Base-by-base conservation (phyloP, 495 filamentous ascomycete genomes). In the Mytilinidion resinicola region DNA sequence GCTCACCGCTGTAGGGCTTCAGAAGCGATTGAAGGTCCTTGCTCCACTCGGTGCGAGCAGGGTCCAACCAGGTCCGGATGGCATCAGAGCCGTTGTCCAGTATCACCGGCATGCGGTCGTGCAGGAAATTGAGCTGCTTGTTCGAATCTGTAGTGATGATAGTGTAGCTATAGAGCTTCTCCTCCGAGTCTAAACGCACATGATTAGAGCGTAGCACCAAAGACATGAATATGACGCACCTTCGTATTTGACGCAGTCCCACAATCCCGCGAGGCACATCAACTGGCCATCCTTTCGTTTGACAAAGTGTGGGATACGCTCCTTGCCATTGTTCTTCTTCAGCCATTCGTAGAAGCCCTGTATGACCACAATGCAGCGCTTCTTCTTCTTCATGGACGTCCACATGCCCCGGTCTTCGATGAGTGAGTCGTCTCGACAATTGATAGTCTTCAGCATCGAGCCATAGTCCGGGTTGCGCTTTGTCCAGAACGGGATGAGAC, bases 321-420 rank as follows among this genome's bases (percentile, higher is more conserved):
- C 84, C 63, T 89, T 92, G 0, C 83, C 78, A 0, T 82, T 83
- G 30, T 83, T 80, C 65, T 89, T 89, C 70, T 93, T 90, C 52
- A 93, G 71, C 93, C 93, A 98, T 71, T 98, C 93, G 70, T 92
- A 98, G 72, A 96, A 98, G 2, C 93, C 93, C 71, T 96, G 85
- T 12, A 86, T 89, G 3, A 92, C 62, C 1, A 98, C 83, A 42
- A 96, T 76, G 67, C 93, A 98, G 21, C 93, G 79, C 69, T 96
- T 95, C 64, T 76, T 81, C 49, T 83, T 79, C 70, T 96, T 96
- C 87, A 97, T 96, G 12, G 78, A 80, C 25, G 80, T 86, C 93
- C 93, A 98, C 84, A 96, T 89, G 11, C 91, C 90, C 2, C 82
- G 79, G 20, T 85, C 80, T 8, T 86, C 80, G 1, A 80, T 74